A percentile compares a stretch with the other conserved stretches of the same genome.
These are phyloP conservation scores for Alternaria sp. DNA, from an alignment of 2,329 filamentous ascomycete species.

Conservation along the genomic window DNA sequence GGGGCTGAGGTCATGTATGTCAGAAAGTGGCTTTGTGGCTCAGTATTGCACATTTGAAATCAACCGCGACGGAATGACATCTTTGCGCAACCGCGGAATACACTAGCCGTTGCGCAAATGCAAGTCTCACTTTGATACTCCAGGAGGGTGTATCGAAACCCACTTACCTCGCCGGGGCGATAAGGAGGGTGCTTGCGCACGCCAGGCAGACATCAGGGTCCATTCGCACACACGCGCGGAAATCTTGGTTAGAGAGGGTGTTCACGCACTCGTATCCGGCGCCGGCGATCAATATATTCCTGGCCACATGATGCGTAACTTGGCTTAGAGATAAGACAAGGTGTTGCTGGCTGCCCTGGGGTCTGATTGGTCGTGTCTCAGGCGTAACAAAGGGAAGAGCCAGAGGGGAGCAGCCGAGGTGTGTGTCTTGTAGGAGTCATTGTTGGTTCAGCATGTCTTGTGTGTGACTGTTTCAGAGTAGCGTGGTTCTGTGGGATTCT, in stretches of 20 bases:
- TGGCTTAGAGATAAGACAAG: constrained; percentile 10
- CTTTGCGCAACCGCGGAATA: neutral
- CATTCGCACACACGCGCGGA: neutral
- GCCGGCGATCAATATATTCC: constrained; percentile 15
- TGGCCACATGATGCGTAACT: constrained; percentile 24
- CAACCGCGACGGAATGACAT: neutral
- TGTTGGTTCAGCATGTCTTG: neutral
- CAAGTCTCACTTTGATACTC: neutral
- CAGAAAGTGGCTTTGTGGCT: constrained; percentile 9
- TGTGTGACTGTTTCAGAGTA: constrained; percentile 24
- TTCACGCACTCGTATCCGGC: constrained; percentile 12
- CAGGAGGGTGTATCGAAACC: neutral
- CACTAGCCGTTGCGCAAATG: neutral
- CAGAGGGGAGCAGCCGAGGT: constrained; percentile 9
- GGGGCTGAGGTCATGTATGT: neutral
- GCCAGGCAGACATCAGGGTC: constrained; percentile 7
- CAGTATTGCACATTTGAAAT: neutral
- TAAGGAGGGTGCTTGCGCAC: neutral
- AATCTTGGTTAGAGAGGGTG: neutral
- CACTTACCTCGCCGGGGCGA: neutral
- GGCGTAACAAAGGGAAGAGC: constrained; percentile 13
- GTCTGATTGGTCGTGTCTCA: constrained; percentile 11
- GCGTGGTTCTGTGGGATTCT: neutral
- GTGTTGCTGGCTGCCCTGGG: neutral
- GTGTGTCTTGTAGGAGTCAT: constrained; percentile 2